These are phyloP conservation scores for Malassezia globosa DNA, from an alignment of 1,284 basidiomycete species.

Conservation along the genomic window DNA sequence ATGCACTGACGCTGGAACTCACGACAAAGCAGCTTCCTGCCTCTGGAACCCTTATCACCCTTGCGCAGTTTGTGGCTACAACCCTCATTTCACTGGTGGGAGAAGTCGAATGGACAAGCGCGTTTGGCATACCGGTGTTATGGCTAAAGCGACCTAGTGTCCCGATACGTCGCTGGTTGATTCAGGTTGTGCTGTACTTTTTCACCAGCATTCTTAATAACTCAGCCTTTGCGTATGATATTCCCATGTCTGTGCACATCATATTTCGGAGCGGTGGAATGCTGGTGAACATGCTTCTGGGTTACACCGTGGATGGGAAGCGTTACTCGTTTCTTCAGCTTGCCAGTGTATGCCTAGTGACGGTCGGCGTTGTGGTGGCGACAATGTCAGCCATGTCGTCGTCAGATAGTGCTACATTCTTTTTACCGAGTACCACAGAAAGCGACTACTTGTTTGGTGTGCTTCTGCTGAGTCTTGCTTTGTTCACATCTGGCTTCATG, in stretches of 20 bases:
- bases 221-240: conserved; percentile 67
- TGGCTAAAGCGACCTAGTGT: conserved; percentile 48
- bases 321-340: conserved; percentile 44
- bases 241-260: conserved; percentile 86
- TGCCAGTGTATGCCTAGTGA: conserved; percentile 64
- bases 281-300: conserved; percentile 66
- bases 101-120: conserved; percentile 18
- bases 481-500: conserved; percentile 69
- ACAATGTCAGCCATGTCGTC: conserved; percentile 56
- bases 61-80: conserved; percentile 38
- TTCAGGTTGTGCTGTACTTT: conserved; percentile 75
- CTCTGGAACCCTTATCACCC: conserved; percentile 38
- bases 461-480: conserved; percentile 60
- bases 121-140: not conserved
- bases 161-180: conserved; percentile 62
- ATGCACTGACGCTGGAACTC: conserved; percentile 38
- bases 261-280: conserved; percentile 85
- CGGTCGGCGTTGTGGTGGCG: conserved; percentile 67
- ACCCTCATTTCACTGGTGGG: conserved; percentile 26
- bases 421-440: not conserved
- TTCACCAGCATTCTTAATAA: conserved; percentile 76
- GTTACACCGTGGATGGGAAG: conserved; percentile 54
- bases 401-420: too few relatives aligned
- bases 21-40: conserved; percentile 31
- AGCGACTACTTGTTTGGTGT: conserved; percentile 61